These are phyloP conservation scores for Aethionema arabicum DNA, from an alignment of 345 rosid genomes.

Conservation along the genomic window DNA sequence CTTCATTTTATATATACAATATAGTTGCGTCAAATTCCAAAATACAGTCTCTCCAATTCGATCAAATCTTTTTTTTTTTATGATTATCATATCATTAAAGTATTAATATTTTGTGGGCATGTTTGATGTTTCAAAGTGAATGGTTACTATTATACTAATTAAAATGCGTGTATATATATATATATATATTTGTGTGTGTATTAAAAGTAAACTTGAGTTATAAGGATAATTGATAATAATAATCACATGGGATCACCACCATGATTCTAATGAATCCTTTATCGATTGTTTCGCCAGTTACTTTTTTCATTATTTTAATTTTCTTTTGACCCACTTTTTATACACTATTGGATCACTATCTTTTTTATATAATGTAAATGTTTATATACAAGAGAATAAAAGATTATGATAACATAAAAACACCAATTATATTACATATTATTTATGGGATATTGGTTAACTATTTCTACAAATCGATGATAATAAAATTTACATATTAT, in stretches of 20 bases:
- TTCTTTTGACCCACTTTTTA: slow-evolving; percentile 24
- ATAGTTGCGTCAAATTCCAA: too few species aligned
- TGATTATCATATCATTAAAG: too few species aligned
- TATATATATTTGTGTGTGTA: not conserved
- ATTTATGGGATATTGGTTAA: too few species aligned
- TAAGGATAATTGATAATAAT: slow-evolving; percentile 19
- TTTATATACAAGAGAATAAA: not conserved
- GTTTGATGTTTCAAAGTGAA: not conserved
- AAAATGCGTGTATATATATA: not conserved
- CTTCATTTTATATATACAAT: too few species aligned
- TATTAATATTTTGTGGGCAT: too few species aligned
- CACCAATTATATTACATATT: not conserved
- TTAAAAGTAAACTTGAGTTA: slow-evolving; percentile 17
- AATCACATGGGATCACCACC: slow-evolving; percentile 34
- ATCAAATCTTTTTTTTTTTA: not conserved
- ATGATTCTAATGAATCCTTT: slow-evolving; percentile 24
- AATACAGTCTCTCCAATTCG: too few species aligned
- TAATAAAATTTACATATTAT: too few species aligned
- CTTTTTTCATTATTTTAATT: slow-evolving; percentile 23
- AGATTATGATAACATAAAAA: not conserved
- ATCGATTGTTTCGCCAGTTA: slow-evolving; percentile 30
- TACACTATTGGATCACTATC: slow-evolving; percentile 15
- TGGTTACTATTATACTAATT: not conserved
- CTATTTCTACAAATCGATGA: too few species aligned
- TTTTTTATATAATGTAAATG: not conserved